Conservation (phyloP, 2,329 filamentous ascomycete species). For the Onygena corvina region DNA sequence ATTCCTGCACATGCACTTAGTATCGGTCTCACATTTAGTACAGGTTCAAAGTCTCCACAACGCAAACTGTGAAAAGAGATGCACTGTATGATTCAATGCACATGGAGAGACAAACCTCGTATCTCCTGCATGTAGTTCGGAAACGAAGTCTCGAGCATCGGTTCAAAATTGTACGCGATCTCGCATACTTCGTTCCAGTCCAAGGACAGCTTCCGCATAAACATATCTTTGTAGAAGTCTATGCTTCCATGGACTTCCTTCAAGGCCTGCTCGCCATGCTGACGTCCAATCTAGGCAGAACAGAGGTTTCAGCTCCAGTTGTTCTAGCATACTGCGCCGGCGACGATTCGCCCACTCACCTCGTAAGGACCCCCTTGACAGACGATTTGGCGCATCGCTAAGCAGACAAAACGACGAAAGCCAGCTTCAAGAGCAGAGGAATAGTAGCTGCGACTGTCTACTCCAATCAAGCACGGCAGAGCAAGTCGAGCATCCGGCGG, state of each 20-base stretch:
- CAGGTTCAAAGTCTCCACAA: background rate
- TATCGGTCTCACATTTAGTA: background rate
- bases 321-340: background rate
- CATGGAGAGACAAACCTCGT: conserved; percentile 16
- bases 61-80: background rate
- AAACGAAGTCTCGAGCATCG: conserved; percentile 27
- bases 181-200: conserved; percentile 39
- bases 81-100: background rate
- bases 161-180: conserved; percentile 35
- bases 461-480: background rate
- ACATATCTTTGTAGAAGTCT: conserved; percentile 21
- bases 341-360: conserved; percentile 12
- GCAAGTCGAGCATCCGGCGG: too few relatives aligned
- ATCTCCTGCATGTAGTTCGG: conserved; percentile 26
- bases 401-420: background rate
- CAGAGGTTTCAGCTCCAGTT: background rate
- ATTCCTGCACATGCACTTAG: conserved; percentile 33
- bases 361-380: conserved; percentile 21
- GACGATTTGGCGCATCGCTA: conserved; percentile 20
- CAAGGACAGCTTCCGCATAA: conserved; percentile 25
- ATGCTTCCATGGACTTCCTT: conserved; percentile 21
- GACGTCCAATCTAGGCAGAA: conserved; percentile 20
- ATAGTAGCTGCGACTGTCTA: background rate
- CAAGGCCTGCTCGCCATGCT: conserved; percentile 21
- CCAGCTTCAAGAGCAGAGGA: background rate